A percentile compares a stretch with the other conserved stretches of the same genome.
Evolutionary conservation across 306 rosid species (phyloP).

Genomic region (Boehmeria nivea): DNA sequence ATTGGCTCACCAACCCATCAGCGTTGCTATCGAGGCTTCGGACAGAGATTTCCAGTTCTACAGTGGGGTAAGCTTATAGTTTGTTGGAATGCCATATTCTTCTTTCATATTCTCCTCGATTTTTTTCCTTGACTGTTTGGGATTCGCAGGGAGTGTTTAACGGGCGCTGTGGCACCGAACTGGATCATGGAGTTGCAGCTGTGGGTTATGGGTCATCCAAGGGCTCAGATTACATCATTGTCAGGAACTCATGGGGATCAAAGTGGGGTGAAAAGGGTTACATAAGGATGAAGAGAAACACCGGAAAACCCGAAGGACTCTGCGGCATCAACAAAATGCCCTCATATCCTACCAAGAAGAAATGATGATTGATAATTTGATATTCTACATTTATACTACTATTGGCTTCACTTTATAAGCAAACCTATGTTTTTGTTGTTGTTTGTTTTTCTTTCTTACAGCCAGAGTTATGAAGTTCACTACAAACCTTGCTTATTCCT

Average conservation of each 20-base stretch:
- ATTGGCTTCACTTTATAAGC: background rate
- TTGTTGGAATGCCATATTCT: background rate
- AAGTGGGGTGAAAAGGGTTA: slow-evolving; percentile 94
- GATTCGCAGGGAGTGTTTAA: slow-evolving; percentile 70
- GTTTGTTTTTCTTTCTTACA: slow-evolving; percentile 2
- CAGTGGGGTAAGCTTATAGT: slow-evolving; percentile 50
- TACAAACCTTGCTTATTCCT: background rate
- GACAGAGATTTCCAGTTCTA: slow-evolving; percentile 87
- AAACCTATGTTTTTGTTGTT: background rate
- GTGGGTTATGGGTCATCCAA: slow-evolving; percentile 82
- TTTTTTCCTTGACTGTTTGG: background rate
- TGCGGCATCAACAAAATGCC: slow-evolving; percentile 88
- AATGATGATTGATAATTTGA: slow-evolving; percentile 19
- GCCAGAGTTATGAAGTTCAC: slow-evolving; percentile 2
- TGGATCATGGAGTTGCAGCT: slow-evolving; percentile 91
- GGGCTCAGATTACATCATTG: slow-evolving; percentile 66
- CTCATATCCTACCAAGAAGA: slow-evolving; percentile 79
- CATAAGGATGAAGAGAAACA: slow-evolving; percentile 70
- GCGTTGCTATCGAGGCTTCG: slow-evolving; percentile 84
- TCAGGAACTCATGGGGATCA: slow-evolving; percentile 87
- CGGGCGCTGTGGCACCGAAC: slow-evolving; percentile 70
- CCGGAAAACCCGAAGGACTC: slow-evolving; percentile 65
- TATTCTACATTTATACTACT: too few relatives aligned
- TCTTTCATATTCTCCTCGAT: background rate
- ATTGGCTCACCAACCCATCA: slow-evolving; percentile 84